A percentile compares a stretch with the other conserved stretches of the same genome.
Conservation (phyloP, 768 basidiomycete species). For the Rhodosporidiobolus odoratus region DNA sequence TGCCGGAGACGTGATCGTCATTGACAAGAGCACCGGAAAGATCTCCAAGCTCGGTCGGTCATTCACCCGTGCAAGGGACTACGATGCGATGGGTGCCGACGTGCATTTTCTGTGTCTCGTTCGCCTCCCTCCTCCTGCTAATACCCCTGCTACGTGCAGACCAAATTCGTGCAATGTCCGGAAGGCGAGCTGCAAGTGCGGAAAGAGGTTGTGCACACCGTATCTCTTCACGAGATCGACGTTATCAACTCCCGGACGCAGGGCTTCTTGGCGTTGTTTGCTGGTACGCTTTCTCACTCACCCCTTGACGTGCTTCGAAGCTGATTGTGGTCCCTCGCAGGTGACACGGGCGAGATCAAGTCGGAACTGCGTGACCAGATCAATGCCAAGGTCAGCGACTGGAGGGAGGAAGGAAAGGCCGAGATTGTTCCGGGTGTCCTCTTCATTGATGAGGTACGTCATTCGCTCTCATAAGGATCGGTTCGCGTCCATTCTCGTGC, state of each 20-base stretch:
- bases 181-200: constrained; percentile 97
- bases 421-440: constrained; percentile 92
- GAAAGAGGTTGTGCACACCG: constrained; percentile 94
- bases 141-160: constrained; percentile 53
- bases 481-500: neutral
- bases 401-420: constrained; percentile 97
- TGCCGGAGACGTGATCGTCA: constrained; percentile 84
- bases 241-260: constrained; percentile 98
- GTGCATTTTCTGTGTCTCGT: constrained; percentile 53
- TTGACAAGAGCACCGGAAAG: constrained; percentile 96
- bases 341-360: constrained; percentile 98
- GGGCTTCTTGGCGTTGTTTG: constrained; percentile 83
- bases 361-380: constrained; percentile 94
- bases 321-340: constrained; percentile 50
- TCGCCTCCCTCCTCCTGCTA: neutral
- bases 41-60: constrained; percentile 93
- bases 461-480: no score
- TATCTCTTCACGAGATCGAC: constrained; percentile 96
- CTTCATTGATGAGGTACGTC: constrained; percentile 75
- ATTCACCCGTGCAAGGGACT: constrained; percentile 93
- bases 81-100: constrained; percentile 98
- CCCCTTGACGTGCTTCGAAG: neutral
- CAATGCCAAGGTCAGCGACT: constrained; percentile 91
- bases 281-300: constrained; percentile 40
- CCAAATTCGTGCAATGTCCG: constrained; percentile 95